These are phyloP conservation scores for Daedalea quercina DNA, from an alignment of 768 basidiomycete species.

Conservation along the genomic window DNA sequence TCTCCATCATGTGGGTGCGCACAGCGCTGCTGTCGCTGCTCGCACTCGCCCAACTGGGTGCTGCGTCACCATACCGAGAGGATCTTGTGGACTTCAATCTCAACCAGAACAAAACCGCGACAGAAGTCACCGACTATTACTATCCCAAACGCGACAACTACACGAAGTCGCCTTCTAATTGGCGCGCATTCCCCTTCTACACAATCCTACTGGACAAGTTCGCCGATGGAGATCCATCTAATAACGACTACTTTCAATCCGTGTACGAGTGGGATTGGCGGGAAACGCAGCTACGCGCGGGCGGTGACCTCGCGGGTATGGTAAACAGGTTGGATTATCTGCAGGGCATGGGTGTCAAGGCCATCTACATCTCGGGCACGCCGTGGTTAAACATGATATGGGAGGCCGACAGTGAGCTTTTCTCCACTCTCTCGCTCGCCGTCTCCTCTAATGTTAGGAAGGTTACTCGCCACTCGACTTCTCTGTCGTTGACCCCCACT, in stretches of 20 bases:
- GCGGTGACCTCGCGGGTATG: conserved; percentile 84
- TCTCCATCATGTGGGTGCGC: conserved; percentile 39
- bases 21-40: conserved; percentile 36
- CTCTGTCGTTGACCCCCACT: conserved; percentile 86
- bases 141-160: conserved; percentile 58
- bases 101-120: conserved; percentile 70
- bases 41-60: conserved; percentile 30
- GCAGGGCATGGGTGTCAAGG: conserved; percentile 78
- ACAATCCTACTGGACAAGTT: conserved; percentile 89
- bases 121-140: conserved; percentile 57
- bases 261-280: conserved; percentile 79
- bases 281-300: conserved; percentile 85
- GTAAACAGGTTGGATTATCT: conserved; percentile 76
- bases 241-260: conserved; percentile 84
- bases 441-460: conserved; percentile 18
- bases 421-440: not conserved
- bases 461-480: conserved; percentile 95
- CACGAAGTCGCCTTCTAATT: conserved; percentile 75
- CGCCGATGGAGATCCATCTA: conserved; percentile 86
- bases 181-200: conserved; percentile 78
- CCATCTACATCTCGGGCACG: conserved; percentile 90
- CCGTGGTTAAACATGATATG: conserved; percentile 95
- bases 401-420: conserved; percentile 84
- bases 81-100: conserved; percentile 70
- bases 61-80: conserved; percentile 60